phyloP scores from a whole-genome alignment of 495 filamentous ascomycete species.

The Staphylotrichum longicolle region DNA sequence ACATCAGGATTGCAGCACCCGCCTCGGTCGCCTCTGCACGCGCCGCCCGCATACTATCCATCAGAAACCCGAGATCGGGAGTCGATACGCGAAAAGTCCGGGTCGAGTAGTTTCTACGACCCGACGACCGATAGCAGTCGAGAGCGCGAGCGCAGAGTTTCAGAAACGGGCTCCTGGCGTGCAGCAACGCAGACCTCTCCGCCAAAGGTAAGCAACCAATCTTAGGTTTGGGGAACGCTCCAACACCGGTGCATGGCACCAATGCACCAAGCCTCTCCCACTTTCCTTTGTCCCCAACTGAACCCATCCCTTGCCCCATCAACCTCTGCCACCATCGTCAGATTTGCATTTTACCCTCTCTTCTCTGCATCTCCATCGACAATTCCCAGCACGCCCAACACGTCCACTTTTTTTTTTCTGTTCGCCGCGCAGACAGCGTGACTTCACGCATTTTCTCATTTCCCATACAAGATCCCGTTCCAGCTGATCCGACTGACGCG shows the following conservation, averaged over 20 bases:
- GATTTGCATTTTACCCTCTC: not conserved
- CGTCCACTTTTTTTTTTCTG: slow-evolving; percentile 9
- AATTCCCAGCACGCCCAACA: not conserved
- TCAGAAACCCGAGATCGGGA: slow-evolving; percentile 35
- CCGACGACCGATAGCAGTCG: slow-evolving; percentile 49
- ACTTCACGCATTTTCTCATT: not conserved
- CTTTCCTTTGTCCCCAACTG: slow-evolving; percentile 11
- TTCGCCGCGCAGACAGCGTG: slow-evolving; percentile 6
- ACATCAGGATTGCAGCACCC: slow-evolving; percentile 25
- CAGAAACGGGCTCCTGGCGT: slow-evolving; percentile 43
- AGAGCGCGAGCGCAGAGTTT: slow-evolving; percentile 41
- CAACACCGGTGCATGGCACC: slow-evolving; percentile 4
- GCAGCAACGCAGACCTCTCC: slow-evolving; percentile 37
- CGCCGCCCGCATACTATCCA: slow-evolving; percentile 34
- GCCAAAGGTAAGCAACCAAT: slow-evolving; percentile 40
- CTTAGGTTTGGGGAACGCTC: slow-evolving; percentile 24
- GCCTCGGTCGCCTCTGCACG: slow-evolving; percentile 36
- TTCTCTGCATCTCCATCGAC: not conserved
- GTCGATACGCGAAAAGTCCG: slow-evolving; percentile 43
- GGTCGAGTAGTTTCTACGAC: slow-evolving; percentile 53
- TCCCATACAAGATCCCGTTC: not conserved
- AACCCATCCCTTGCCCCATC: slow-evolving; percentile 4
- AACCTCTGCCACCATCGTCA: slow-evolving; percentile 5
- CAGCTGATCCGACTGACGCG: slow-evolving; percentile 24
- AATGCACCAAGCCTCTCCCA: slow-evolving; percentile 3